Conservation (phyloP, 2,329 filamentous ascomycete species). For the Botrytis elliptica region DNA sequence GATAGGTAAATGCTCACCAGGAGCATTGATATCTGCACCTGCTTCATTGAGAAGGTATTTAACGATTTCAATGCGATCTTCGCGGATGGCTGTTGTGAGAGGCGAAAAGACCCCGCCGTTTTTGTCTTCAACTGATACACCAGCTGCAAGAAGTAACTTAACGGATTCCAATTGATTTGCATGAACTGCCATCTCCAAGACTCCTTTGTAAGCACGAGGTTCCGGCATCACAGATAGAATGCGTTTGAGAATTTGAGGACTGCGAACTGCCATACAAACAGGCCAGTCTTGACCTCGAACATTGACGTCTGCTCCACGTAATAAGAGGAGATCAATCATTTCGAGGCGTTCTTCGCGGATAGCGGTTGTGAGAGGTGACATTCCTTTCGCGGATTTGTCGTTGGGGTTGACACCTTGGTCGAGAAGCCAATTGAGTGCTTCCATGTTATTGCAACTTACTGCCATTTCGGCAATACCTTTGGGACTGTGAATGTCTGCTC, state of each 20-base stretch:
- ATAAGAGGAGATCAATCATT: slow-evolving; percentile 57
- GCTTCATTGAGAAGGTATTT: slow-evolving; percentile 60
- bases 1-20: slow-evolving; percentile 68
- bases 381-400: slow-evolving; percentile 55
- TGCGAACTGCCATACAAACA: slow-evolving; percentile 64
- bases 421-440: slow-evolving; percentile 60
- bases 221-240: slow-evolving; percentile 58
- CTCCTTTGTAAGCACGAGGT: slow-evolving; percentile 61
- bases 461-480: slow-evolving; percentile 67
- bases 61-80: slow-evolving; percentile 60
- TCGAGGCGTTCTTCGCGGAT: slow-evolving; percentile 60
- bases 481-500: slow-evolving; percentile 57
- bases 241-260: slow-evolving; percentile 58
- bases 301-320: slow-evolving; percentile 59
- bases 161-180: slow-evolving; percentile 66
- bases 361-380: slow-evolving; percentile 64
- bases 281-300: slow-evolving; percentile 69
- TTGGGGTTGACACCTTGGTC: slow-evolving; percentile 61
- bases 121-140: slow-evolving; percentile 66
- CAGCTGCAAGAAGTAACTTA: slow-evolving; percentile 47
- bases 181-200: slow-evolving; percentile 65
- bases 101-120: slow-evolving; percentile 72
- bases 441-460: slow-evolving; percentile 59
- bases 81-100: slow-evolving; percentile 65
- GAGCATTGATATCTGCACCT: slow-evolving; percentile 62